A percentile compares a stretch with the other conserved stretches of the same genome.
Evolutionary conservation across 2,329 filamentous ascomycete species (phyloP).

Genomic region (Ciborinia camelliae): DNA sequence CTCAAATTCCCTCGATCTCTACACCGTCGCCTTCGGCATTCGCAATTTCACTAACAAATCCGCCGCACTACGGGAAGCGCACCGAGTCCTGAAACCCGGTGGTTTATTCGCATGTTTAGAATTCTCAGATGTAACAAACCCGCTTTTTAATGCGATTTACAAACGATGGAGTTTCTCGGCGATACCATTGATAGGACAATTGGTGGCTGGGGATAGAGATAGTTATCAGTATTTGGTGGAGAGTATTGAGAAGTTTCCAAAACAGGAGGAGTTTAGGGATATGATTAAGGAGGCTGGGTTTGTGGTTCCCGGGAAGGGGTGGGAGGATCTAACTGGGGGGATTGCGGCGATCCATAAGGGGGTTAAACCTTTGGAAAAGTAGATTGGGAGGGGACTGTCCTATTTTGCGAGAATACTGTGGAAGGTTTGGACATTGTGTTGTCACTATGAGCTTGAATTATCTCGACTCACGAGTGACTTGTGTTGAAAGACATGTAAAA

Average conservation of each 20-base stretch:
- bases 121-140: conserved; percentile 76
- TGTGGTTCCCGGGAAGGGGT: conserved; percentile 74
- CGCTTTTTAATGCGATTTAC: conserved; percentile 79
- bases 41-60: conserved; percentile 95
- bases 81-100: conserved; percentile 85
- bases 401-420: background rate
- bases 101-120: conserved; percentile 96
- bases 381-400: background rate
- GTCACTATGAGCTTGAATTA: conserved; percentile 14
- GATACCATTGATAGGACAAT: conserved; percentile 90
- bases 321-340: conserved; percentile 86
- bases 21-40: conserved; percentile 97
- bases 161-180: conserved; percentile 94
- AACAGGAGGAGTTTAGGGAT: conserved; percentile 74
- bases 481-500: background rate
- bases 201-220: conserved; percentile 89
- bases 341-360: conserved; percentile 97
- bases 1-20: conserved; percentile 77
- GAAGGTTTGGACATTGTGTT: conserved; percentile 17
- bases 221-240: conserved; percentile 99
- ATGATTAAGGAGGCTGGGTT: conserved; percentile 88
- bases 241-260: conserved; percentile 92
- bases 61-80: conserved; percentile 75
- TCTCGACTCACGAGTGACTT: background rate
- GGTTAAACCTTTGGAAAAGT: conserved; percentile 63